Conservation (phyloP, 805 yeast species). For the Kazachstania psychrophila region DNA sequence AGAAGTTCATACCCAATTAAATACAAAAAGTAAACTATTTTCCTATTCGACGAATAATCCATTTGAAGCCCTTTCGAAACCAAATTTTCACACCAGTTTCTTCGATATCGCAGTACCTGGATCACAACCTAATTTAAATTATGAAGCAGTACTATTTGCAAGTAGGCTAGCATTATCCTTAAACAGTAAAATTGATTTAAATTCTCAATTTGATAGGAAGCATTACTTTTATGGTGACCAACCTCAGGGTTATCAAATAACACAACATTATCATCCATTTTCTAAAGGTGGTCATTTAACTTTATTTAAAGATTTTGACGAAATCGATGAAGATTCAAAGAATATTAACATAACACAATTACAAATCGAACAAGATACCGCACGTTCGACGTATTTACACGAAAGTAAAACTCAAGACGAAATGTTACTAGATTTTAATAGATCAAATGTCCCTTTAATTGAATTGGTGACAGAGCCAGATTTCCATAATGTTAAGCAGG, state of each 20-base stretch:
- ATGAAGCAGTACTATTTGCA: slow-evolving; percentile 63
- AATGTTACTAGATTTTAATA: slow-evolving; percentile 63
- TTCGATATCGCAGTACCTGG: slow-evolving; percentile 90
- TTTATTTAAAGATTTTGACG: slow-evolving; percentile 46
- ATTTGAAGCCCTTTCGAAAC: slow-evolving; percentile 38
- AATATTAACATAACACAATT: slow-evolving; percentile 62
- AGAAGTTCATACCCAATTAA: slow-evolving; percentile 87
- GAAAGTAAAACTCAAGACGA: slow-evolving; percentile 23
- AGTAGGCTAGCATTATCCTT: slow-evolving; percentile 65
- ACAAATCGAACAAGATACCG: slow-evolving; percentile 94
- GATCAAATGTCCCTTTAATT: slow-evolving; percentile 78
- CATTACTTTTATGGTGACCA: slow-evolving; percentile 96
- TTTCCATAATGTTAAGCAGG: slow-evolving; percentile 55
- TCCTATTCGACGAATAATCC: slow-evolving; percentile 46
- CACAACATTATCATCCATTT: slow-evolving; percentile 77
- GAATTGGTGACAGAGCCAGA: slow-evolving; percentile 92
- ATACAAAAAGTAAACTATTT: slow-evolving; percentile 66
- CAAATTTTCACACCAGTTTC: slow-evolving; percentile 63
- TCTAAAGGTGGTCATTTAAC: slow-evolving; percentile 57
- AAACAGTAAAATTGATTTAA: slow-evolving; percentile 44
- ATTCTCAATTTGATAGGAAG: slow-evolving; percentile 78
- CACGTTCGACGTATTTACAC: slow-evolving; percentile 50
- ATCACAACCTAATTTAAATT: slow-evolving; percentile 74
- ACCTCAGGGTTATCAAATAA: slow-evolving; percentile 91
- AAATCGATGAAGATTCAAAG: slow-evolving; percentile 35